Evolutionary conservation across 768 basidiomycete genomes (phyloP).

Genomic region (Cyclocybe cylindracea): DNA sequence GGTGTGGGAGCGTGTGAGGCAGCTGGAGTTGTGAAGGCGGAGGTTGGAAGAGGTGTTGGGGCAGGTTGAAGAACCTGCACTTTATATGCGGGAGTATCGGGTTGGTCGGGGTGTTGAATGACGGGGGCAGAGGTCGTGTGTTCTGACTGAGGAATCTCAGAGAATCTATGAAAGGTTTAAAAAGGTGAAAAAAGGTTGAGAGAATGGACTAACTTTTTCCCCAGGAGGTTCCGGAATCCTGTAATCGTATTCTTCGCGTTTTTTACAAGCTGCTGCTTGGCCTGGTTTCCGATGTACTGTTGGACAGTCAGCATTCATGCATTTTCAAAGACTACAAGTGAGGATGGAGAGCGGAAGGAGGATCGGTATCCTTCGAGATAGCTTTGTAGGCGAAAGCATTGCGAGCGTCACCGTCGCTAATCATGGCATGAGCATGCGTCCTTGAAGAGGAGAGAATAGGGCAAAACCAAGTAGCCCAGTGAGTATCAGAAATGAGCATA

Average conservation of each 20-base stretch:
- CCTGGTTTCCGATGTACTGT: constrained; percentile 96
- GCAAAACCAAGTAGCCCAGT: no score
- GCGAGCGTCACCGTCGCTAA: no score
- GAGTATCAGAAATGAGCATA: no score
- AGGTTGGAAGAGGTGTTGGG: constrained; percentile 64
- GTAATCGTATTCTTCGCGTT: constrained; percentile 92
- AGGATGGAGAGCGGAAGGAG: no score
- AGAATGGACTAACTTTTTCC: constrained; percentile 69
- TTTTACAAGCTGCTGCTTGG: constrained; percentile 92
- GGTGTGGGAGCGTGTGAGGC: constrained; percentile 72
- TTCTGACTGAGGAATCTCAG: constrained; percentile 63
- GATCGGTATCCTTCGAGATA: no score
- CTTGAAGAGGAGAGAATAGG: no score
- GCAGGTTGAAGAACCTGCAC: constrained; percentile 81
- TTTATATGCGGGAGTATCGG: constrained; percentile 80
- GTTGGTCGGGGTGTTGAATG: constrained; percentile 70
- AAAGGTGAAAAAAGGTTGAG: not conserved
- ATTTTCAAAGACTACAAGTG: no score
- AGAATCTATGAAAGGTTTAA: constrained; percentile 51
- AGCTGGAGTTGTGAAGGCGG: constrained; percentile 59
- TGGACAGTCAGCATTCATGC: not conserved
- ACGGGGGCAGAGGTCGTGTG: constrained; percentile 64
- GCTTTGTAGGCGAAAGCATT: no score
- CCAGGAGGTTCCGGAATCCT: constrained; percentile 92
- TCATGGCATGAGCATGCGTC: no score